Evolutionary conservation across 371 early-diverging fungal species (phyloP), one percentile per base, ranked within the genome.

Genomic region (Zancudomyces culisetae): DNA sequence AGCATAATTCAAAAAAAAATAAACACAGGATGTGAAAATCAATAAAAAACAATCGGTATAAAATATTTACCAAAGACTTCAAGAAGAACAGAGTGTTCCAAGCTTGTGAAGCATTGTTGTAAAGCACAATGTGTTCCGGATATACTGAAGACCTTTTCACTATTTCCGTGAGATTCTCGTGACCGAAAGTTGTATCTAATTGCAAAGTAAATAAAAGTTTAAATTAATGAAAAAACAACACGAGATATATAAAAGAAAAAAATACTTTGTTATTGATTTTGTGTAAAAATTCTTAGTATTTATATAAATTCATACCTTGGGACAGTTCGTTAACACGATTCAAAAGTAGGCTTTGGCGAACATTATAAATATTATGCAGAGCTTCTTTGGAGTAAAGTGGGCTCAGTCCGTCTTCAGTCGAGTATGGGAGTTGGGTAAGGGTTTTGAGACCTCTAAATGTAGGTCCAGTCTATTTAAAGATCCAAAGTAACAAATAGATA

Each of bases 71-170:
- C 70, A 78, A 54, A 8, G 71, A 53, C 49, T 70, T 63, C 35
- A 78, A 59, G 63, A 76, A 78, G 60, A 78, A 78, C 56, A 73
- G 73, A 43, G 69, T 72, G 64, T 73, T 76, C 77, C 76, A 77
- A 19, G 75, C 74, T 57, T 78, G 78, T 20, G 78, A 76, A 12
- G 78, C 73, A 49, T 75, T 62, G 69, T 77, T 77, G 52, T 68
- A 70, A 55, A 78, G 59, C 27, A 60, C 50, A 8, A 58, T 53
- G 47, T 69, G 60, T 28, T 54, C 51, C 0, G 73, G 64, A 12
- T 66, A 58, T 27, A 55, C 51, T 1, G 64, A 59, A 2, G 73
- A 47, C 27, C 58, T 62, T 22, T 43, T 51, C 27, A 71, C 63
- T n/a, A 69, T 61, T 26, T 51, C 46, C 54, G 45, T 49, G 6